phyloP scores from a whole-genome alignment of 306 rosid genomes.

The Calophaca sinica region DNA sequence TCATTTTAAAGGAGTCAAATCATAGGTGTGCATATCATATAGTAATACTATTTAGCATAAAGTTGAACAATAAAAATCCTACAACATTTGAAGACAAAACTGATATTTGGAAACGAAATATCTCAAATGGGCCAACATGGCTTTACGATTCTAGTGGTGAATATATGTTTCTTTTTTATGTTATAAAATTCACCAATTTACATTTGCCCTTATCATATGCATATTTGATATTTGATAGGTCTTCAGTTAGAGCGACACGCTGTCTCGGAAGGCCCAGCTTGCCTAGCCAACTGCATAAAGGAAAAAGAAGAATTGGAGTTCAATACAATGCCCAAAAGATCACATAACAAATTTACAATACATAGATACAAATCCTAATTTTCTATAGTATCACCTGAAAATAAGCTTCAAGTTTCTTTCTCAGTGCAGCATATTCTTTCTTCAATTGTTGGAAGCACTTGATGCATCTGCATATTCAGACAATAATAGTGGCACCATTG shows the following conservation, averaged over 20 bases:
- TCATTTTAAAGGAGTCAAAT: too few relatives aligned
- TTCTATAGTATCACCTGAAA: constrained; percentile 66
- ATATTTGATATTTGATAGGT: neutral
- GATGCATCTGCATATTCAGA: constrained; percentile 66
- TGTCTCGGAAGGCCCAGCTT: constrained; percentile 57
- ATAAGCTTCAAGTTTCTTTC: constrained; percentile 89
- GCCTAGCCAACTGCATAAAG: constrained; percentile 66
- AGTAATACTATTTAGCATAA: neutral
- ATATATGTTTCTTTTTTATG: constrained; percentile 4
- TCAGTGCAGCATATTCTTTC: constrained; percentile 77
- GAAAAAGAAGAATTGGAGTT: constrained; percentile 4
- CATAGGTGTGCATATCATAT: too few relatives aligned
- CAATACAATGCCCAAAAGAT: neutral
- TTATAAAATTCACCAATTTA: constrained; percentile 45
- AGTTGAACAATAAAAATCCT: constrained; percentile 31
- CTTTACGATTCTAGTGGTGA: constrained; percentile 35
- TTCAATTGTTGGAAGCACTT: constrained; percentile 83
- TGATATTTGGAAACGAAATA: constrained; percentile 46
- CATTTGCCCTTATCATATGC: constrained; percentile 31
- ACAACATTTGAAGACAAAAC: constrained; percentile 39
- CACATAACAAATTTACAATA: neutral
- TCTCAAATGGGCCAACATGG: constrained; percentile 36
- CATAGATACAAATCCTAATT: neutral
- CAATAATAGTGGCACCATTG: constrained; percentile 12
- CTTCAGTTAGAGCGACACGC: constrained; percentile 67